Percentiles rank a stretch among this genome's conserved stretches.
Evolutionary conservation across 768 basidiomycete genomes (phyloP).

Genomic region (Porpolomopsis calyptriformis): DNA sequence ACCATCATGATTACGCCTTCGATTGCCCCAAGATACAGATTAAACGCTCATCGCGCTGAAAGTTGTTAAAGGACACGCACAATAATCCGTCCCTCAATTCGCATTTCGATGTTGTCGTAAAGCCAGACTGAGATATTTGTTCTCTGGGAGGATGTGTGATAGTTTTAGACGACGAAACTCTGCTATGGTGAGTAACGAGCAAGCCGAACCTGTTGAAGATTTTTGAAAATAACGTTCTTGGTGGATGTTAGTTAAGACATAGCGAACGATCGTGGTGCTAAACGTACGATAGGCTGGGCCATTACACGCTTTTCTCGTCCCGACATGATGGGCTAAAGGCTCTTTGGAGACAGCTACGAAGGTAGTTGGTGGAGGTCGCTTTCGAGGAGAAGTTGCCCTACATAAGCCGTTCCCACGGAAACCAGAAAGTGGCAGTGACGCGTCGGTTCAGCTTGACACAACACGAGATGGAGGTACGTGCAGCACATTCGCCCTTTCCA

Average conservation of each 20-base stretch:
- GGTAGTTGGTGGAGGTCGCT: too few relatives aligned
- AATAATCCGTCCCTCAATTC: slow-evolving; percentile 91
- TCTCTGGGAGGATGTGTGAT: slow-evolving; percentile 38
- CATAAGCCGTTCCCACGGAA: slow-evolving; percentile 6
- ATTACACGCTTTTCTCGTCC: slow-evolving; percentile 92
- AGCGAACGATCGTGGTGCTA: slow-evolving; percentile 3
- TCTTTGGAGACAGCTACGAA: not conserved
- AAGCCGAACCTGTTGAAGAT: slow-evolving; percentile 66
- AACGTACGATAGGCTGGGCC: slow-evolving; percentile 96
- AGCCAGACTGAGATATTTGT: slow-evolving; percentile 87
- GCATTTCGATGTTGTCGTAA: slow-evolving; percentile 94
- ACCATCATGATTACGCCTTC: slow-evolving; percentile 4
- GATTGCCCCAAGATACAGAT: slow-evolving; percentile 19
- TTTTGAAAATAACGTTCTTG: slow-evolving; percentile 97
- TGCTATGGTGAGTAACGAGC: too few relatives aligned
- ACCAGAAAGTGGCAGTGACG: not conserved
- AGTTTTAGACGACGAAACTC: slow-evolving; percentile 5
- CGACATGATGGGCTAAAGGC: slow-evolving; percentile 52
- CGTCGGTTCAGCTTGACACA: not conserved
- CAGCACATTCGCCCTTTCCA: not conserved
- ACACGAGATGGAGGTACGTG: slow-evolving; percentile 11
- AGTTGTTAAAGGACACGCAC: slow-evolving; percentile 42
- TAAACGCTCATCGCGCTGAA: slow-evolving; percentile 28
- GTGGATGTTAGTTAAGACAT: slow-evolving; percentile 7
- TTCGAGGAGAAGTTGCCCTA: too few relatives aligned